Conservation (phyloP, 2,329 filamentous ascomycete genomes). For the Penicillium sclerotiorum region DNA sequence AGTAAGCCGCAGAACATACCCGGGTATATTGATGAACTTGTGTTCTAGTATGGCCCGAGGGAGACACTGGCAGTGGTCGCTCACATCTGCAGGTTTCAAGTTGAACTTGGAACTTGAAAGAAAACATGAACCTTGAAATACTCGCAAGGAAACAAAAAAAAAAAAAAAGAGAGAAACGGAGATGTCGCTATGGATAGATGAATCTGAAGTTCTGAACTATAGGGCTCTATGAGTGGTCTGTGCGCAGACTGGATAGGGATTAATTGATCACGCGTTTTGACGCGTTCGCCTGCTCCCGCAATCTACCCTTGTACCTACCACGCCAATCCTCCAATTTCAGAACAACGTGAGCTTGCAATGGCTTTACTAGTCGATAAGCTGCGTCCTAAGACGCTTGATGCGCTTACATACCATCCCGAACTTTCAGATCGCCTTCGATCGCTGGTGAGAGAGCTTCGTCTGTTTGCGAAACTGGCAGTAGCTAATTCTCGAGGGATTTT, state of each 20-base stretch:
- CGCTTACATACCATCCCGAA: constrained; percentile 83
- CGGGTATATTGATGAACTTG: too few relatives aligned
- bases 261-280: constrained; percentile 42
- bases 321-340: background rate
- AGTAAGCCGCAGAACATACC: too few relatives aligned
- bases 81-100: too few relatives aligned
- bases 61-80: too few relatives aligned
- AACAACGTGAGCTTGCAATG: constrained; percentile 46
- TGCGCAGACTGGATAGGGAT: too few relatives aligned
- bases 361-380: constrained; percentile 67
- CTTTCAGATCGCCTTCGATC: constrained; percentile 85
- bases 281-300: constrained; percentile 34
- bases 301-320: constrained; percentile 10
- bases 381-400: constrained; percentile 53
- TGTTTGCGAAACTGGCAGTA: background rate
- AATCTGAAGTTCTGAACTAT: too few relatives aligned
- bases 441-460: constrained; percentile 60
- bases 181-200: too few relatives aligned
- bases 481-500: constrained; percentile 6
- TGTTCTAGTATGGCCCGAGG: too few relatives aligned
- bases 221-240: background rate
- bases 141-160: too few relatives aligned
- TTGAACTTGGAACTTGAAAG: too few relatives aligned
- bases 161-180: too few relatives aligned
- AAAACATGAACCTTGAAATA: too few relatives aligned